phyloP scores from a whole-genome alignment of 2,329 filamentous ascomycete species.

The Fusarium miscanthi region DNA sequence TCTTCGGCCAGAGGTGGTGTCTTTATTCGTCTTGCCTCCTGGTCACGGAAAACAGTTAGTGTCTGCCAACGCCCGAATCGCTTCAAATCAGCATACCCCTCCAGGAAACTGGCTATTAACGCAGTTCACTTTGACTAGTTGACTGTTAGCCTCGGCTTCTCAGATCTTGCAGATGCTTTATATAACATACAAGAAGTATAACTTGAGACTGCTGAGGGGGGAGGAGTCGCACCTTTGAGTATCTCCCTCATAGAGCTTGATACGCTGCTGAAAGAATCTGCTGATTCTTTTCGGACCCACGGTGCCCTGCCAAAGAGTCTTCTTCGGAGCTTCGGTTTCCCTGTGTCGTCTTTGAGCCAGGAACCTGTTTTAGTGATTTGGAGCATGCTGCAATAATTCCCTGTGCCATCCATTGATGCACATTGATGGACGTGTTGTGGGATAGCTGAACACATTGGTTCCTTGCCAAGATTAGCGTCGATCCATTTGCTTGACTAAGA shows the following conservation, averaged over 20 bases:
- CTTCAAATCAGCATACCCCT: constrained; percentile 43
- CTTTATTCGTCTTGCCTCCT: constrained; percentile 62
- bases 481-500: not conserved
- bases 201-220: constrained; percentile 45
- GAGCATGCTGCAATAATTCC: constrained; percentile 32
- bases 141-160: constrained; percentile 7
- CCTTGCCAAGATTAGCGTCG: constrained; percentile 18
- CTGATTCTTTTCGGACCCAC: constrained; percentile 55
- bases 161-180: too few relatives aligned
- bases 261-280: constrained; percentile 52
- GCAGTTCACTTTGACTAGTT: constrained; percentile 15
- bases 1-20: constrained; percentile 59
- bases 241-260: constrained; percentile 56
- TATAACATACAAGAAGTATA: constrained; percentile 14
- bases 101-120: constrained; percentile 48
- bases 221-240: constrained; percentile 52
- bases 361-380: constrained; percentile 40
- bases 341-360: constrained; percentile 49
- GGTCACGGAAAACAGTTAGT: not conserved
- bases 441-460: constrained; percentile 19
- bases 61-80: constrained; percentile 9
- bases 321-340: constrained; percentile 44
- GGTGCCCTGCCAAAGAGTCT: constrained; percentile 56
- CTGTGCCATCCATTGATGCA: constrained; percentile 16
- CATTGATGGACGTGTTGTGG: constrained; percentile 25